Percentiles rank a stretch among this genome's conserved stretches.
phyloP scores from a whole-genome alignment of 2,329 filamentous ascomycete species.

The Claviceps paspali region DNA sequence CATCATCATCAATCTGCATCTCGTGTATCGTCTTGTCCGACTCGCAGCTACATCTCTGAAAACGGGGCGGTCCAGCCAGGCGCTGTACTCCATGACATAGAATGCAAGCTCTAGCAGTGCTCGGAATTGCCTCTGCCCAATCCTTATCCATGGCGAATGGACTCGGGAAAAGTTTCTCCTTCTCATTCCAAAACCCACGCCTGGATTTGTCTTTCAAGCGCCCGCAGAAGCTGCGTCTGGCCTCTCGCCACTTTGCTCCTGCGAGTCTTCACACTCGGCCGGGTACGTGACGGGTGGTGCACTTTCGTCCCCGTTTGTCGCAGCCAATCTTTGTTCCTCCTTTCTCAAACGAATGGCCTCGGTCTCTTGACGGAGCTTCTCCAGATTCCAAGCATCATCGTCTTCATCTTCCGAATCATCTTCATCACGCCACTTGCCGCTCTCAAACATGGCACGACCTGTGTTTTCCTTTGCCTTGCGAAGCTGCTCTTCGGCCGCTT shows the following conservation, averaged over 20 bases:
- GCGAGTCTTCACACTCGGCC: not conserved
- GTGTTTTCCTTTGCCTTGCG: conserved; percentile 89
- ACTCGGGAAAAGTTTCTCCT: not conserved
- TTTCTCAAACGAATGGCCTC: conserved; percentile 58
- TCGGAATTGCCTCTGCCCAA: conserved; percentile 13
- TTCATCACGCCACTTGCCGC: conserved; percentile 73
- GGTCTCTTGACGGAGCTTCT: conserved; percentile 71
- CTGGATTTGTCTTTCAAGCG: conserved; percentile 4
- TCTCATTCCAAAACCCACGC: not conserved
- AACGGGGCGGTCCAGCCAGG: conserved; percentile 4
- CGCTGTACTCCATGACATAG: conserved; percentile 1
- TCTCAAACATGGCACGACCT: conserved; percentile 88
- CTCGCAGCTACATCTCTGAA: not conserved
- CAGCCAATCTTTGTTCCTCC: conserved; percentile 54
- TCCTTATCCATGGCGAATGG: not conserved
- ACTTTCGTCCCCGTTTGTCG: conserved; percentile 8
- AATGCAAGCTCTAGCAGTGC: conserved; percentile 9
- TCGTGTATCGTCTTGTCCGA: not conserved
- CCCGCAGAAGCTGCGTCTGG: conserved; percentile 4
- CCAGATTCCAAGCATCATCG: conserved; percentile 63
- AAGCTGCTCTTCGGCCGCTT: conserved; percentile 83
- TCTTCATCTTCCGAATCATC: conserved; percentile 46
- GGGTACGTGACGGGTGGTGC: not conserved
- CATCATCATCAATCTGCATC: not conserved
- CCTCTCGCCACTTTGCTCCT: conserved; percentile 5